Evolutionary conservation across 257 asterid genomes (phyloP), one percentile per base, ranked within the genome.

Genomic region (Jaltomata sinuosa): DNA sequence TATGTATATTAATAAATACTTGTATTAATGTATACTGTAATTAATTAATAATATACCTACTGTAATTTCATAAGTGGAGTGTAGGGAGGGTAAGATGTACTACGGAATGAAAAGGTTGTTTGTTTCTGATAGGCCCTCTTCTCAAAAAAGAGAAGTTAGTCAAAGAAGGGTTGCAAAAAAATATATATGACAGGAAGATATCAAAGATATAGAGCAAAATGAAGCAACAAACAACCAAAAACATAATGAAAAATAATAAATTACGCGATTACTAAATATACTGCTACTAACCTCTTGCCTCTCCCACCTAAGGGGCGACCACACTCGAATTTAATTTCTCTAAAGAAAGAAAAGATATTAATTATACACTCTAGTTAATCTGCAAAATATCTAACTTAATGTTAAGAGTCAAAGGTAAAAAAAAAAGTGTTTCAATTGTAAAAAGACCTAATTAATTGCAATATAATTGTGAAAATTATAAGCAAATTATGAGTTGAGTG

Each of bases 371-470:
- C 22, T 14, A 25, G 11, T 7, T 74, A 45, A 12, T 45, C 80
- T 45, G 80, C 14, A 74, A 42, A 42, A 74, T 45, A 47, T 76
- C 59, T 49, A 76, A 45, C 38, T 74, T 31, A 14, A 4, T 27
- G 40, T 74, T 68, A 6, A 74, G 29, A 45, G 40, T 76, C 81
- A 76, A 45, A 76, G 42, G 25, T 3, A 15, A 45, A 22, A 27
- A n/a, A 15, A 6, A n/a, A 76, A 84, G 19, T 80, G 15, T 69
- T 54, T 83, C 79, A 81, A 87, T 78, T 89, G 91, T 89, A 81
- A 36, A 76, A 67, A 87, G 84, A 84, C 91, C 90, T 86, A 86
- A 86, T 84, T 87, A 83, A 18, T 21, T 67, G 10, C 9, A 31
- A 31, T 67, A 32, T 47, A 76, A 78, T 84, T 31, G 64, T 84